phyloP scores from a whole-genome alignment of 1,139 yeast genomes.

The Suhomyces wounanorum region DNA sequence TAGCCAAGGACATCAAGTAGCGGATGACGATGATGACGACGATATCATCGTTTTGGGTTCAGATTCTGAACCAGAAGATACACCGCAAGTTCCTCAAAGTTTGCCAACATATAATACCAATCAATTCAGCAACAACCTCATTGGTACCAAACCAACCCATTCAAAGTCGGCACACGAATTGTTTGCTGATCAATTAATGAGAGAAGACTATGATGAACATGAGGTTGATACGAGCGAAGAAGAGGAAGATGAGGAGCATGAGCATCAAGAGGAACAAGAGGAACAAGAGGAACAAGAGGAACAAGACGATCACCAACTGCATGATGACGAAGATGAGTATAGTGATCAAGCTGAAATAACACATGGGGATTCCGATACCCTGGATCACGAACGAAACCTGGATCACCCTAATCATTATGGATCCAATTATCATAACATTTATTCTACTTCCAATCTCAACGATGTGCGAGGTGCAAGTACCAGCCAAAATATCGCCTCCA shows the following conservation, averaged over 20 bases:
- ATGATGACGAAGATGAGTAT: neutral
- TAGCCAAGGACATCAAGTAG: constrained; percentile 13
- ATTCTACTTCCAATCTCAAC: neutral
- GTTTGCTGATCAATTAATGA: neutral
- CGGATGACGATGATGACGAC: constrained; percentile 4
- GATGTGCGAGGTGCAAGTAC: neutral
- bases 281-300: constrained; percentile 4
- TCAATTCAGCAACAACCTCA: neutral
- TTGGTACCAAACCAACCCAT: neutral
- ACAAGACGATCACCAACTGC: neutral
- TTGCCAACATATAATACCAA: neutral
- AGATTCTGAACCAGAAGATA: neutral
- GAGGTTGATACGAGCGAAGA: constrained; percentile 12
- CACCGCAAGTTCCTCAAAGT: neutral
- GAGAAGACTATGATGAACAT: constrained; percentile 11
- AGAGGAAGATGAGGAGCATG: constrained; percentile 11
- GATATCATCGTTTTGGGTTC: neutral
- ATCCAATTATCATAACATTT: neutral
- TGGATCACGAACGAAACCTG: neutral
- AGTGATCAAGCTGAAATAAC: neutral
- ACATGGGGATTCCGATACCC: neutral
- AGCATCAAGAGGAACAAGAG: constrained; percentile 11
- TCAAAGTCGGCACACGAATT: neutral
- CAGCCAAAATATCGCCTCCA: neutral
- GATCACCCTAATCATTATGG: neutral